Evolutionary conservation across 2,329 filamentous ascomycete species (phyloP).

Genomic region (Pleochaeta shiraiana): DNA sequence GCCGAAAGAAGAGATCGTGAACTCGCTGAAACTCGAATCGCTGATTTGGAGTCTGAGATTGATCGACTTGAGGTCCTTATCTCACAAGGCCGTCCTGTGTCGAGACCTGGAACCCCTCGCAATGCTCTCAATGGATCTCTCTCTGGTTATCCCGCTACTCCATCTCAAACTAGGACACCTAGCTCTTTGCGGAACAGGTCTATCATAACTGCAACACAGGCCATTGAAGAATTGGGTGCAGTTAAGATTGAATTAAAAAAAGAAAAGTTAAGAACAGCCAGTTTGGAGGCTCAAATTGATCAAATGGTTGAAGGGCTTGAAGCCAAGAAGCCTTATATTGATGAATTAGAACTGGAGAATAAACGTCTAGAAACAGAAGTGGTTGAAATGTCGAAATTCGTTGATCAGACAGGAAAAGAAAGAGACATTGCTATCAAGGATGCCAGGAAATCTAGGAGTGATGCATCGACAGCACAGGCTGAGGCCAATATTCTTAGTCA

Average conservation of each 20-base stretch:
- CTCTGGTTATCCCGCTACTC: constrained; percentile 31
- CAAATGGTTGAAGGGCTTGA: constrained; percentile 74
- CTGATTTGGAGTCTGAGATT: constrained; percentile 40
- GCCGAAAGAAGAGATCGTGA: constrained; percentile 36
- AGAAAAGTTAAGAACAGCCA: constrained; percentile 52
- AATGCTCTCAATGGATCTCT: constrained; percentile 28
- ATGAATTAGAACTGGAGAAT: constrained; percentile 65
- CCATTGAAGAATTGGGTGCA: constrained; percentile 40
- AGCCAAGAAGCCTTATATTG: constrained; percentile 66
- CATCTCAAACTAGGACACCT: constrained; percentile 33
- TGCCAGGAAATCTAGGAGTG: constrained; percentile 55
- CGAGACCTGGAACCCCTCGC: constrained; percentile 37
- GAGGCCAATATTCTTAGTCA: constrained; percentile 65
- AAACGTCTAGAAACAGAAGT: constrained; percentile 62
- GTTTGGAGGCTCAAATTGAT: constrained; percentile 57
- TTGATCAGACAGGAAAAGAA: constrained; percentile 63
- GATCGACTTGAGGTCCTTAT: constrained; percentile 35
- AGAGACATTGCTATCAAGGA: constrained; percentile 61
- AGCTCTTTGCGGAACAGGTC: constrained; percentile 32
- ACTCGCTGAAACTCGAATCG: constrained; percentile 36
- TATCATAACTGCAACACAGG: constrained; percentile 35
- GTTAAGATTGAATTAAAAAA: constrained; percentile 50
- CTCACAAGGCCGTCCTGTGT: constrained; percentile 21
- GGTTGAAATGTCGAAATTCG: constrained; percentile 62
- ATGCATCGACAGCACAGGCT: constrained; percentile 37